Percentiles rank a stretch among this genome's conserved stretches.
Conservation (phyloP, 2,329 filamentous ascomycete genomes). For the Pestalotiopsis sp. region DNA sequence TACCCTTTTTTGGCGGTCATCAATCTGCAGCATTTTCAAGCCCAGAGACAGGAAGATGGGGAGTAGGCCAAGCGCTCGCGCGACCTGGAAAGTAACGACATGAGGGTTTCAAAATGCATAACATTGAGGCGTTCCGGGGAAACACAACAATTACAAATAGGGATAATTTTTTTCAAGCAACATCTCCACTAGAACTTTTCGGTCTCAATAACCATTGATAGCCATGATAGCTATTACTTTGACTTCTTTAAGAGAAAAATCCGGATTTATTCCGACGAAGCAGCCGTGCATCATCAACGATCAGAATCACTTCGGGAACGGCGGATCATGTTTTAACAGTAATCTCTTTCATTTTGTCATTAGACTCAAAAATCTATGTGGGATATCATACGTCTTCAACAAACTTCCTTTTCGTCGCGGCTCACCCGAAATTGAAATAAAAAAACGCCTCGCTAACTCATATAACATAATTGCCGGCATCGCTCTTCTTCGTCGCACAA, state of each 20-base stretch:
- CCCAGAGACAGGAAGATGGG: background rate
- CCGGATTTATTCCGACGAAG: too few species aligned
- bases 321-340: too few species aligned
- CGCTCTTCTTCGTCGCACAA: background rate
- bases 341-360: background rate
- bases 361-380: background rate
- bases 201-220: background rate
- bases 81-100: background rate
- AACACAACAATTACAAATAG: background rate
- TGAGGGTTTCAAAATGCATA: slow-evolving; percentile 20
- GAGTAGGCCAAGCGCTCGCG: slow-evolving; percentile 10
- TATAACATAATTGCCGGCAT: background rate
- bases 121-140: slow-evolving; percentile 31
- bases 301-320: too few species aligned
- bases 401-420: background rate
- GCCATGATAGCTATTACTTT: background rate
- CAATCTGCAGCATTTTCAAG: background rate
- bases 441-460: slow-evolving; percentile 5
- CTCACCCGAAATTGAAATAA: background rate
- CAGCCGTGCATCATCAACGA: too few species aligned
- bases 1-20: background rate
- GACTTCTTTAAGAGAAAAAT: background rate
- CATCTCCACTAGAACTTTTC: slow-evolving; percentile 26
- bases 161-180: slow-evolving; percentile 6
- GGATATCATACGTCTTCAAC: background rate